Evolutionary conservation across 441 rosid genomes (phyloP), one percentile per base, ranked within the genome.

Genomic region (Populus trichocarpa): DNA sequence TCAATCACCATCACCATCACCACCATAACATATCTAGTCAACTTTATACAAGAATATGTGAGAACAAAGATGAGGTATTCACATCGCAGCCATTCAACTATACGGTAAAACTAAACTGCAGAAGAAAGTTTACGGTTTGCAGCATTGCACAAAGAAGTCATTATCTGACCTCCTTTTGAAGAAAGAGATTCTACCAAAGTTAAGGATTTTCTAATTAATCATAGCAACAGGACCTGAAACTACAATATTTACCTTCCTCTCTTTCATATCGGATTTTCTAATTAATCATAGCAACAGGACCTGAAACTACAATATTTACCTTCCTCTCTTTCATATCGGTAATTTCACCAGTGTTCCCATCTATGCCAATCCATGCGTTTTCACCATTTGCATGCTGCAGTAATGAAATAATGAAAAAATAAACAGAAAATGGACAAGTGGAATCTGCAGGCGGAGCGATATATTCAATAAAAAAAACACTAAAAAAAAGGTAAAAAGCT

Each of bases 301-400:
- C 12, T 14, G 2, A 53, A 70, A n/a, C 9, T 38, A 72, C 33
- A 70, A 8, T 69, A 46, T n/a, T 59, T 84, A 88, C 99, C 96
- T 95, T 90, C 70, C 79, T 80, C 81, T 92, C 98, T 84, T 91
- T 93, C 99, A 93, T 91, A 87, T 95, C 98, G 53, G 92, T 80
- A 76, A 95, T 88, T 67, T 88, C 98, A 78, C 99, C 98, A 4
- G 98, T 87, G 84, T 88, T 93, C 42, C 98, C 99, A 65, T 93
- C 96, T 11, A 95, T 93, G 84, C 98, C 99, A 38, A 81, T 82
- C 98, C 99, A 95, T 59, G 99, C 93, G 82, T 92, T 93, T 81
- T 95, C 98, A 46, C 97, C 97, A 81, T 90, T 95, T 73, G 99
- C 99, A 71, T 95, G 99, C 98, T 95, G 78, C 63, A 6, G 42